Evolutionary conservation across 2,329 filamentous ascomycete genomes (phyloP), one percentile per base, ranked within the genome.

Genomic region (Tolypocladium tundrense): DNA sequence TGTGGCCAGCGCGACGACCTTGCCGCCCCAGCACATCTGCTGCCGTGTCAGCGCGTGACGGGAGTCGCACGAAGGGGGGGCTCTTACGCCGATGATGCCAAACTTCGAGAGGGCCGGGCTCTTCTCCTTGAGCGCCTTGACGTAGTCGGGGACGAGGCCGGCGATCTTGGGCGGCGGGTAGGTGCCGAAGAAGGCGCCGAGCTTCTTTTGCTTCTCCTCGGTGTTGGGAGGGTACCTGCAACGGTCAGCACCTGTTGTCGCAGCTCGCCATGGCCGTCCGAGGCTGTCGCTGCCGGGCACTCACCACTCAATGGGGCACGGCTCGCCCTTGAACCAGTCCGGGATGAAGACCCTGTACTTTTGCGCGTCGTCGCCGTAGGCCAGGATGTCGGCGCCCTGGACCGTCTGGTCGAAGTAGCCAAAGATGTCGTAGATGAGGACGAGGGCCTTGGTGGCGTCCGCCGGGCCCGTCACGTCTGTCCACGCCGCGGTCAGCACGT

Each of bases 281-380:
- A 16, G 39, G 14, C 8, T 40, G 7, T 27, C 52, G 21, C 1
- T 19, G 14, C 14, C 14, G 5, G 10, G 10, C 7, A 64, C 66
- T 65, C 62, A 72, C 82, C 80, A 73, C 67, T 76, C 76, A 70
- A 85, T 79, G 54, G 76, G 73, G 66, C 74, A 75, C 2, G 90
- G 88, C 63, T 83, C 79, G 70, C 90, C 91, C 60, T 88, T 82
- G 77, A 96, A 96, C 80, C 90, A 93, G 75, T 97, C 92, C 35
- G 92, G 92, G 62, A 97, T 92, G 74, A 92, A 91, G 64, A 96
- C 89, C 65, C 85, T 86, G 78, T 95, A 94, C 68, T 88, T 84
- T 70, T 76, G 82, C 73, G 75, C 80, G 71, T 76, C 68, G 66
- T 82, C 78, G 60, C 77, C 76, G 52, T 74, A 75, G 51, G 83